Evolutionary conservation across 208 protist species (phyloP), one percentile per base, ranked within the genome.

Genomic region (Herpetomonas tarakana): DNA sequence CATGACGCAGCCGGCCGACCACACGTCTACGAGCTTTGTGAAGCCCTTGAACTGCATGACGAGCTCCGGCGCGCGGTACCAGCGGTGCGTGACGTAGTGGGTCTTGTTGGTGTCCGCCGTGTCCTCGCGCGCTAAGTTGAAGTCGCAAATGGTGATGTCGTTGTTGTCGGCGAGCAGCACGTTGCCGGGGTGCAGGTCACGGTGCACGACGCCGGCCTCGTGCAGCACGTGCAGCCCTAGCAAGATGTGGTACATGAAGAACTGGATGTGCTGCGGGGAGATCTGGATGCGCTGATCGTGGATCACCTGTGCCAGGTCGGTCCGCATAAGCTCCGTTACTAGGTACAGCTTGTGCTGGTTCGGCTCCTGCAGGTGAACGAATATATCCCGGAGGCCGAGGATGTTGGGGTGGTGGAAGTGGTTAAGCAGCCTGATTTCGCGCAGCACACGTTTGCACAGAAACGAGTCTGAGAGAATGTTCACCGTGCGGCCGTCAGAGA

Each of bases 1-100:
- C 86, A 96, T 93, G 22, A 96, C 85, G 62, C 91, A 96, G 30
- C 91, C 91, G 1, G 88, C 87, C 16, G 91, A 96, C 91, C 91
- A 96, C 26, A 96, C 74, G 45, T 96, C 91, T 16, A 96, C 86
- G 26, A 90, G 62, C 67, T 96, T 93, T 11, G 85, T 91, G 69
- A 97, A 98, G 47, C 90, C 78, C 57, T 91, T 97, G 60, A 87
- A 97, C 60, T 98, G 96, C 55, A 99, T 92, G 12, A 99, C 93
- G 52, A 99, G 93, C 69, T 99, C 97, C 16, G 97, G 97, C 4
- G 97, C 97, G 30, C 97, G 82, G 65, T 99, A 99, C 97, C 97
- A 99, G 52, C 97, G 90, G 66, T 96, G 92, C 6, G 93, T 94
- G 11, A 98, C 94, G 73, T 98, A 98, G 68, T 97, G 91, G 4